phyloP scores from a whole-genome alignment of 352 stramenopile genomes.

The Paralagenidium karlingii region DNA sequence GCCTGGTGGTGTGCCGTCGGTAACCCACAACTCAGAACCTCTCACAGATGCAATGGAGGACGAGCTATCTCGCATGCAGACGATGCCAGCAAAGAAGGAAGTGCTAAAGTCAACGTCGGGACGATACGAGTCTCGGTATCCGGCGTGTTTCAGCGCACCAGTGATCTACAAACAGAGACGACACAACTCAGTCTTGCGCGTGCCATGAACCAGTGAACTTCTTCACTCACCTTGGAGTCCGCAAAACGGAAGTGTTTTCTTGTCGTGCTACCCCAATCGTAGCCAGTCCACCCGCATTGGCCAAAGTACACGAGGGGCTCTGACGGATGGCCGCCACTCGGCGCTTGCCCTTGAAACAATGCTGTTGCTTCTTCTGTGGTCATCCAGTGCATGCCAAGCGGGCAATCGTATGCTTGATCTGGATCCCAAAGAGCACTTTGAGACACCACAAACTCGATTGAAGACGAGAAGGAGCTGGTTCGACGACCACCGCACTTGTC shows the following conservation, averaged over 20 bases:
- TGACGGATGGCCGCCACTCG: conserved; percentile 8
- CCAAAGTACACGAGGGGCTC: conserved; percentile 63
- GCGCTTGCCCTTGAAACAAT: conserved; percentile 23
- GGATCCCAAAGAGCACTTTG: conserved; percentile 45
- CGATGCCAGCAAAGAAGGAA: conserved; percentile 55
- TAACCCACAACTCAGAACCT: conserved; percentile 63
- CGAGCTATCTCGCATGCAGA: conserved; percentile 37
- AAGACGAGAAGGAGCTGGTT: conserved; percentile 31
- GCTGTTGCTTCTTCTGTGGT: conserved; percentile 49
- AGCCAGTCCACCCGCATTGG: conserved; percentile 79
- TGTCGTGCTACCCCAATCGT: conserved; percentile 41
- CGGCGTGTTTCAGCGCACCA: conserved; percentile 76
- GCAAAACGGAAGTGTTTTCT: conserved; percentile 75
- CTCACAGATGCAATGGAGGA: conserved; percentile 2
- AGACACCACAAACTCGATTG: conserved; percentile 64
- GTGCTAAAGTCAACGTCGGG: conserved; percentile 31
- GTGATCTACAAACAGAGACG: conserved; percentile 22
- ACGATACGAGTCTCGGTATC: conserved; percentile 52
- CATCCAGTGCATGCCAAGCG: conserved; percentile 68
- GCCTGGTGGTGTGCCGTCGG: conserved; percentile 55
- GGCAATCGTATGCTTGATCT: conserved; percentile 76
- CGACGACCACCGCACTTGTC: conserved; percentile 68
- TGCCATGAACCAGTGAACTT: not conserved
- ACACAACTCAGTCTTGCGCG: not conserved
- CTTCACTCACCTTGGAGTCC: conserved; percentile 37